Evolutionary conservation across 2,329 filamentous ascomycete genomes (phyloP).

Genomic region (Sporothrix pseudoabietina): DNA sequence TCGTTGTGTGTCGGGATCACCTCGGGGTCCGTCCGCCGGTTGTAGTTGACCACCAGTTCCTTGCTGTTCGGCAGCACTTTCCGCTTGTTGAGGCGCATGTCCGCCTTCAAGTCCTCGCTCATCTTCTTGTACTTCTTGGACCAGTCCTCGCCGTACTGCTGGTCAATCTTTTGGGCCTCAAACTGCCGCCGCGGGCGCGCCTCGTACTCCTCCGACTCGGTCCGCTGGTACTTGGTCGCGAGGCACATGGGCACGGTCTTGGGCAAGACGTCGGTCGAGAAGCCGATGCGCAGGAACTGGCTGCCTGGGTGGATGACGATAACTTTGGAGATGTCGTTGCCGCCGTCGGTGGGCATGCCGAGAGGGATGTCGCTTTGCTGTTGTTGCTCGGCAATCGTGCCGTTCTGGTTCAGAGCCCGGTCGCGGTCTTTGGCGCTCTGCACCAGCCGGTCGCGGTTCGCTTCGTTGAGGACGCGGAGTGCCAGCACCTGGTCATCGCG

Average conservation of each 20-base stretch:
- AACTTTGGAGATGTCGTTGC: constrained; percentile 76
- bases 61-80: constrained; percentile 97
- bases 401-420: constrained; percentile 71
- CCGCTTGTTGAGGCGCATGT: constrained; percentile 91
- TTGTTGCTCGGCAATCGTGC: constrained; percentile 53
- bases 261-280: constrained; percentile 92
- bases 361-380: constrained; percentile 56
- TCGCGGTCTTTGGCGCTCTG: constrained; percentile 87
- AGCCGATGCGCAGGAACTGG: constrained; percentile 89
- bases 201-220: constrained; percentile 80
- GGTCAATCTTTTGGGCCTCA: constrained; percentile 66
- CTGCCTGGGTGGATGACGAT: constrained; percentile 95
- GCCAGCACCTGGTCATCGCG: constrained; percentile 95
- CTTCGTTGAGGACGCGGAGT: constrained; percentile 83
- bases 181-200: constrained; percentile 73
- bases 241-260: constrained; percentile 94
- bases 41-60: constrained; percentile 93
- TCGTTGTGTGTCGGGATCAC: constrained; percentile 94
- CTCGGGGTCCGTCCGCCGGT: constrained; percentile 79
- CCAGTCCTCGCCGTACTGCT: constrained; percentile 85
- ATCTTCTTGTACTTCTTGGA: constrained; percentile 75
- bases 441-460: constrained; percentile 78
- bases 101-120: constrained; percentile 82
- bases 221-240: constrained; percentile 74
- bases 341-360: constrained; percentile 59